A percentile compares a stretch with the other conserved stretches of the same genome.
Conservation (phyloP, 352 stramenopile species). For the Phytopythium ostracodes region DNA sequence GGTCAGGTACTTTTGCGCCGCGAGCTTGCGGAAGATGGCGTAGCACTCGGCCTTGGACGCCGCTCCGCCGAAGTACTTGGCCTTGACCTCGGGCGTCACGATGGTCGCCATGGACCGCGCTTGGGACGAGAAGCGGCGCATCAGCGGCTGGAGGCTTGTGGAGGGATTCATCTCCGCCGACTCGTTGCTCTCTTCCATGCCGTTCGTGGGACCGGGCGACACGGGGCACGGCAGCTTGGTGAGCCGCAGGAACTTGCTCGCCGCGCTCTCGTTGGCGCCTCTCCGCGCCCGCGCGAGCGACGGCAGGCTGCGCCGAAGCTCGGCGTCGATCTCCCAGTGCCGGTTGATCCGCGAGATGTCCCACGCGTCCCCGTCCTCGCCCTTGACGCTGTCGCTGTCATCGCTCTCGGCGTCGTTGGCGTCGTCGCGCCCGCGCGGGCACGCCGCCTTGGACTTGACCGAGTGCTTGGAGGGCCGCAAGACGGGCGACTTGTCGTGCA, state of each 20-base stretch:
- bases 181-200: conserved; percentile 18
- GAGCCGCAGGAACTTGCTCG: conserved; percentile 62
- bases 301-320: conserved; percentile 51
- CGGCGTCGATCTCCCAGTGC: conserved; percentile 67
- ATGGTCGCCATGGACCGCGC: conserved; percentile 13
- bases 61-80: conserved; percentile 57
- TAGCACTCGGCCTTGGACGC: conserved; percentile 48
- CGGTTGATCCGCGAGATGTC: conserved; percentile 73
- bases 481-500: background rate
- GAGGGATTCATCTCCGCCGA: background rate
- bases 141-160: no score
- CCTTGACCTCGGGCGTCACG: conserved; percentile 49
- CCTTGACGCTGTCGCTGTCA: background rate
- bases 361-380: conserved; percentile 22
- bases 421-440: background rate
- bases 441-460: background rate
- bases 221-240: conserved; percentile 46
- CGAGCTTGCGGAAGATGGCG: conserved; percentile 65
- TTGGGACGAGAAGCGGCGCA: background rate
- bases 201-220: background rate
- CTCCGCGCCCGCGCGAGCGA: conserved; percentile 52
- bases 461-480: background rate
- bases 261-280: conserved; percentile 36
- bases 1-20: conserved; percentile 57
- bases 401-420: conserved; percentile 4